These are phyloP conservation scores for Cerioporus squamosus DNA, from an alignment of 1,284 basidiomycete genomes.

Conservation along the genomic window DNA sequence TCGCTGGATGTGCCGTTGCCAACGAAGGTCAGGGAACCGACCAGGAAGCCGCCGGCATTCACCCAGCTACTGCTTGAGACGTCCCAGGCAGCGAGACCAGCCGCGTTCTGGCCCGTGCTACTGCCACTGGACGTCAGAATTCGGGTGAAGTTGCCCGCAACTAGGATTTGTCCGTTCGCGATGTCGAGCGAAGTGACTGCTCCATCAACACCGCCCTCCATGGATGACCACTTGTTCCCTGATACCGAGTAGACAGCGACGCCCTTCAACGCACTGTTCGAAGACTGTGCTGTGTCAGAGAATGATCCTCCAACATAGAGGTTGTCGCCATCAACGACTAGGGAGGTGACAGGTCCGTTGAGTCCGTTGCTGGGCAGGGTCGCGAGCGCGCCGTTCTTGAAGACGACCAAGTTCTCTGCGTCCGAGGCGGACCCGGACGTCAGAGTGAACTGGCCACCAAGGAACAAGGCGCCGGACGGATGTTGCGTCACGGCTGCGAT, in stretches of 20 bases:
- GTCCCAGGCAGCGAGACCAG: slow-evolving; percentile 84
- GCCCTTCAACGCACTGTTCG: slow-evolving; percentile 60
- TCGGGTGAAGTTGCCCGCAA: slow-evolving; percentile 79
- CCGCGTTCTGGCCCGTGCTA: slow-evolving; percentile 45
- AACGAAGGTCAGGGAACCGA: slow-evolving; percentile 78
- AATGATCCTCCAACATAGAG: slow-evolving; percentile 91
- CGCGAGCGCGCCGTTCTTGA: slow-evolving; percentile 61
- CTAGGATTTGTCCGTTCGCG: slow-evolving; percentile 56
- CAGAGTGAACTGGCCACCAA: slow-evolving; percentile 81
- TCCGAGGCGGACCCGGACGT: slow-evolving; percentile 58
- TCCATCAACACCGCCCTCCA: slow-evolving; percentile 83
- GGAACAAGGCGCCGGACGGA: slow-evolving; percentile 66
- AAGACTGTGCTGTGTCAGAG: slow-evolving; percentile 62
- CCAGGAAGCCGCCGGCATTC: slow-evolving; percentile 72
- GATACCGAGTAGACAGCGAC: slow-evolving; percentile 80
- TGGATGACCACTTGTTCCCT: slow-evolving; percentile 68
- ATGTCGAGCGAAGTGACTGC: slow-evolving; percentile 66
- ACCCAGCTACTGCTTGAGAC: slow-evolving; percentile 68
- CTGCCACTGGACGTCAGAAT: slow-evolving; percentile 45
- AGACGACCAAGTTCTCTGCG: slow-evolving; percentile 76
- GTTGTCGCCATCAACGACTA: slow-evolving; percentile 60
- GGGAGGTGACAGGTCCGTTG: slow-evolving; percentile 75
- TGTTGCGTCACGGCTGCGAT: slow-evolving; percentile 68
- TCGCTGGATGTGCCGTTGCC: slow-evolving; percentile 57
- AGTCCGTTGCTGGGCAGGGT: slow-evolving; percentile 67